Evolutionary conservation across 2,329 filamentous ascomycete genomes (phyloP).

Genomic region (Fusarium pseudoanthophilum): DNA sequence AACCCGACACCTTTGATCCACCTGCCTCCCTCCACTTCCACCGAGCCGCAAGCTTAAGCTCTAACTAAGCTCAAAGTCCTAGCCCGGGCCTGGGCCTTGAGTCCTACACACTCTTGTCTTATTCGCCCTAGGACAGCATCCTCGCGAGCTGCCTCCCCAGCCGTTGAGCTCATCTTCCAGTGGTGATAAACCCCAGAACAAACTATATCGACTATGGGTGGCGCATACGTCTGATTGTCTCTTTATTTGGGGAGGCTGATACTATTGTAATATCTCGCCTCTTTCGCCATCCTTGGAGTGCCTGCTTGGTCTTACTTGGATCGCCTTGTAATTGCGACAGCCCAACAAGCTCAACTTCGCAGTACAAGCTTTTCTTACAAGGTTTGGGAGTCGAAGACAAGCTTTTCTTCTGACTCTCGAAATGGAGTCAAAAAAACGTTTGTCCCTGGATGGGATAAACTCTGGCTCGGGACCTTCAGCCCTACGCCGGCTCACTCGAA

Average conservation of each 20-base stretch:
- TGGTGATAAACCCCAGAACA: slow-evolving; percentile 37
- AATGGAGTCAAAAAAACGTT: slow-evolving; percentile 49
- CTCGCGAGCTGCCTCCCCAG: slow-evolving; percentile 45
- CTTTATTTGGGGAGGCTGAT: background rate
- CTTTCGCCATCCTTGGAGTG: slow-evolving; percentile 8
- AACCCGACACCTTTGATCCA: background rate
- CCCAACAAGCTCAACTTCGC: background rate
- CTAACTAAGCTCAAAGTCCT: slow-evolving; percentile 40
- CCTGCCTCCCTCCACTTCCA: slow-evolving; percentile 2
- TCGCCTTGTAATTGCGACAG: background rate
- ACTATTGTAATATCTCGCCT: slow-evolving; percentile 8
- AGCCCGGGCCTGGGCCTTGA: slow-evolving; percentile 42
- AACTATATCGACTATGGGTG: slow-evolving; percentile 40
- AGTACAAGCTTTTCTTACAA: background rate
- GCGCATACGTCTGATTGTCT: slow-evolving; percentile 28
- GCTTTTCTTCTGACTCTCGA: background rate
- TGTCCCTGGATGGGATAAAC: slow-evolving; percentile 45
- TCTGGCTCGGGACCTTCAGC: slow-evolving; percentile 45
- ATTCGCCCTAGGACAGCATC: slow-evolving; percentile 44
- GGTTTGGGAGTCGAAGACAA: background rate
- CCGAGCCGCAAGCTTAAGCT: slow-evolving; percentile 43
- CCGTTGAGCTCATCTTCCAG: slow-evolving; percentile 8
- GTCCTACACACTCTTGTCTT: slow-evolving; percentile 46
- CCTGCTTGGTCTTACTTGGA: background rate
- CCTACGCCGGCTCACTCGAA: slow-evolving; percentile 48